Percentiles rank a stretch among this genome's conserved stretches.
Evolutionary conservation across 805 yeast species (phyloP).

Genomic region (Nakazawaea populi): DNA sequence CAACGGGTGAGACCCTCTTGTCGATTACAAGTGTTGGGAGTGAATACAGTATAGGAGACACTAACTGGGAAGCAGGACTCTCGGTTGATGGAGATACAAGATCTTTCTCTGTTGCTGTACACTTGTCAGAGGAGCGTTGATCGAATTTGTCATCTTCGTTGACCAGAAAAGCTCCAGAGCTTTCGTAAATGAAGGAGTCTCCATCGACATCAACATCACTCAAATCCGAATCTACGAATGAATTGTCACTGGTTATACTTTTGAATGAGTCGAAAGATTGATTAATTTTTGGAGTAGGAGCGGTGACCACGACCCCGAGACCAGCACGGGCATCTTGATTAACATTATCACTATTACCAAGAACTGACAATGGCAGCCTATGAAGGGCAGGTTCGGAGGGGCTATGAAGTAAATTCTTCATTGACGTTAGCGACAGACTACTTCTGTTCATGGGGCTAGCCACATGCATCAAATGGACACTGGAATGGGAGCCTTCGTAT

Average conservation of each 20-base stretch:
- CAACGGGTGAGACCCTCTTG: too few relatives aligned
- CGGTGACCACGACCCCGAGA: neutral
- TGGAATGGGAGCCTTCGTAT: constrained; percentile 2
- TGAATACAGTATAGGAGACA: too few relatives aligned
- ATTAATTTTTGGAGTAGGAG: neutral
- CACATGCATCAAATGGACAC: neutral
- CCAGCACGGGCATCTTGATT: neutral
- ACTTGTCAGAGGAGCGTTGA: too few relatives aligned
- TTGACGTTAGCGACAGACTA: neutral
- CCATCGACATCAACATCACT: neutral
- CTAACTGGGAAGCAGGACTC: too few relatives aligned
- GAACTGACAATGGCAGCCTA: neutral
- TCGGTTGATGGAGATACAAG: too few relatives aligned
- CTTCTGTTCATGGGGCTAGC: neutral
- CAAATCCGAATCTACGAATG: neutral
- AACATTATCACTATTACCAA: neutral
- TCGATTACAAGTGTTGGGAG: too few relatives aligned
- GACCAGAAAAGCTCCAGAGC: neutral
- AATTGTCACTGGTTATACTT: neutral
- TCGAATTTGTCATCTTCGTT: neutral
- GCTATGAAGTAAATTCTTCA: neutral
- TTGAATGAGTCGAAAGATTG: neutral
- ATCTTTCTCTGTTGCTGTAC: too few relatives aligned
- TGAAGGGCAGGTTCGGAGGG: neutral
- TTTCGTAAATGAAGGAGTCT: neutral